Evolutionary conservation across 805 yeast species (phyloP), one percentile per base, ranked within the genome.

Genomic region (Schwanniomyces polymorphus): DNA sequence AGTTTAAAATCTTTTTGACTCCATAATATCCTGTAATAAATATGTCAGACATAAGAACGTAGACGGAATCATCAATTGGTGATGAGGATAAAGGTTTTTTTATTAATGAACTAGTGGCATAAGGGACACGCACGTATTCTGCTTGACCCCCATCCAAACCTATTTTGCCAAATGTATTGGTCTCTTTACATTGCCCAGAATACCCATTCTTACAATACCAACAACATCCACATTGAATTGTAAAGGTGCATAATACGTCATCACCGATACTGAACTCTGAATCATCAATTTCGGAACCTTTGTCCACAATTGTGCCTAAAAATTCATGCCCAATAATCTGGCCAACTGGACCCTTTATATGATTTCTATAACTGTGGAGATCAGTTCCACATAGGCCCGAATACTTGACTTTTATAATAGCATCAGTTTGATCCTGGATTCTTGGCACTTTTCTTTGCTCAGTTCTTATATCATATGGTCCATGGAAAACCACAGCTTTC

Each of bases 1-100:
- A 69, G 50, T 73, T 73, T 39, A 76, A 58, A 49, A 77, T 75
- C 54, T 80, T 79, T 48, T 74, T 71, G 9, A 77, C 84, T 29
- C 85, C 85, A 50, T 72, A 76, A 63, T 78, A 82, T 0, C 85
- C 87, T 1, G 87, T 82, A 38, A 83, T 79, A 64, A 82, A 82
- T 43, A 82, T 82, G 59, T 82, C 86, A 11, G 85, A 81, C 84
- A 82, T 78, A 51, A 82, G 58, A 5, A 81, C 75, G 27, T 80
- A 74, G 8, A 77, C 71, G 4, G 73, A 59, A 48, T 77, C 80
- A 47, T 76, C 74, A 21, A 63, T 59, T 2, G 56, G 56, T 40
- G 56, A 55, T 0, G 50, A 50, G 8, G 49, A 26, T 1, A 34
- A 27, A 4, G 84, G 83, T 43, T 74, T 70, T 34, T 65, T 74